A percentile compares a stretch with the other conserved stretches of the same genome.
phyloP scores from a whole-genome alignment of 2,329 filamentous ascomycete species.

The Lasiodiplodia hormozganensis region DNA sequence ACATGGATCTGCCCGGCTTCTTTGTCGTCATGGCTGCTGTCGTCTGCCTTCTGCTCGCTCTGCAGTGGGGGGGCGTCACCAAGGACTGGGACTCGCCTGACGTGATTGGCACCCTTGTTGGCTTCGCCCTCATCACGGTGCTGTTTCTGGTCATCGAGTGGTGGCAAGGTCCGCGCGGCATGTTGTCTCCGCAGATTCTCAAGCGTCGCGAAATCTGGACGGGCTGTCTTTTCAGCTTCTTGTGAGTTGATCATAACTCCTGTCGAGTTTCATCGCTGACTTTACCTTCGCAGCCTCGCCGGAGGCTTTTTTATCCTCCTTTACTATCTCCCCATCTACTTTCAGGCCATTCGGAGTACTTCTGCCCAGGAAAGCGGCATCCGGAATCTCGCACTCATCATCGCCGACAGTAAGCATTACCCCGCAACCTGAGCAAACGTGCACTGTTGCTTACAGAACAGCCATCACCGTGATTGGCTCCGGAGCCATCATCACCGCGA shows the following conservation, averaged over 20 bases:
- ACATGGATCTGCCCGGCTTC: conserved; percentile 40
- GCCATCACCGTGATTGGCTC: conserved; percentile 37
- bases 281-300: not conserved
- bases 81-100: conserved; percentile 10
- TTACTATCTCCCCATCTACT: conserved; percentile 51
- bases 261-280: not conserved
- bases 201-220: not conserved
- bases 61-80: conserved; percentile 45
- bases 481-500: conserved; percentile 41
- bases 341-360: conserved; percentile 52
- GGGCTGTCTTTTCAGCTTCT: conserved; percentile 36
- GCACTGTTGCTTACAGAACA: not conserved
- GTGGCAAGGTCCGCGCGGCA: conserved; percentile 7
- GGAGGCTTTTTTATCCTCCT: conserved; percentile 35
- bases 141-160: conserved; percentile 37
- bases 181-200: not conserved
- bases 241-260: not conserved
- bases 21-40: conserved; percentile 43
- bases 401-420: conserved; percentile 37
- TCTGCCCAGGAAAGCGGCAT: conserved; percentile 42
- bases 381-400: conserved; percentile 41
- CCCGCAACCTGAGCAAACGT: not conserved
- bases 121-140: not conserved
- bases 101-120: not conserved
- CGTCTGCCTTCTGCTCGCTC: conserved; percentile 41